phyloP scores from a whole-genome alignment of 2,329 filamentous ascomycete species.

The Didymella glomerata region DNA sequence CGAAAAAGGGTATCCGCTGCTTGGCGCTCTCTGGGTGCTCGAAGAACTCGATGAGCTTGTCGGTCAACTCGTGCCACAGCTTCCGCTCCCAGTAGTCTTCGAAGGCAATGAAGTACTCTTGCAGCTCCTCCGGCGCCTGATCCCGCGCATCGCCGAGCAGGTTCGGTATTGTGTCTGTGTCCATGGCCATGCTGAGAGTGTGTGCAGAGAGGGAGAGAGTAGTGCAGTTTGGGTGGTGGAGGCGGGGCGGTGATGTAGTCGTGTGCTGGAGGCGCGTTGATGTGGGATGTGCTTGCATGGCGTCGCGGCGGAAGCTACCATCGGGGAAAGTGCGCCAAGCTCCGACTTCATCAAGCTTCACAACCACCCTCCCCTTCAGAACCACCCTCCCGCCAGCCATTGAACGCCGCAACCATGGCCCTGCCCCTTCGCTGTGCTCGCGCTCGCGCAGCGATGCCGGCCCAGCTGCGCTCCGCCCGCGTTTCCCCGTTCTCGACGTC shows the following conservation, averaged over 20 bases:
- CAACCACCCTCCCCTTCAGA: slow-evolving; percentile 32
- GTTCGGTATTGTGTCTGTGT: slow-evolving; percentile 85
- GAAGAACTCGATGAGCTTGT: slow-evolving; percentile 88
- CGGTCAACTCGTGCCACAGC: slow-evolving; percentile 98
- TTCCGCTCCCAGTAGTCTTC: slow-evolving; percentile 99
- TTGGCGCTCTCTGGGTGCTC: slow-evolving; percentile 78
- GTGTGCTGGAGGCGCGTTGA: slow-evolving; percentile 22
- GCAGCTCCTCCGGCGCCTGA: slow-evolving; percentile 83
- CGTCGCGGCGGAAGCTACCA: slow-evolving; percentile 31
- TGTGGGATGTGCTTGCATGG: slow-evolving; percentile 30
- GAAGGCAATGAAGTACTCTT: slow-evolving; percentile 87
- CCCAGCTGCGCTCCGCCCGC: slow-evolving; percentile 42
- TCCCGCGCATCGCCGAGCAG: slow-evolving; percentile 93
- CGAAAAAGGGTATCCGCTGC: slow-evolving; percentile 90
- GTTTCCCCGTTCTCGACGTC: slow-evolving; percentile 40
- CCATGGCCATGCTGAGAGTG: slow-evolving; percentile 66
- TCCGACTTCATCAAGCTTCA: slow-evolving; percentile 32
- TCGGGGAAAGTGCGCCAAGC: slow-evolving; percentile 36
- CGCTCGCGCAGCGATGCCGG: slow-evolving; percentile 49
- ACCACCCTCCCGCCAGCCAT: slow-evolving; percentile 46
- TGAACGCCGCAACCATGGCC: slow-evolving; percentile 52
- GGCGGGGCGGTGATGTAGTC: slow-evolving; percentile 1
- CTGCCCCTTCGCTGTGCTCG: slow-evolving; percentile 52
- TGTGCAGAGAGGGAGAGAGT: not conserved
- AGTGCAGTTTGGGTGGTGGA: slow-evolving; percentile 9